Percentiles rank a stretch among this genome's conserved stretches.
Conservation (phyloP, 768 basidiomycete genomes). For the Exsudoporus frostii region DNA sequence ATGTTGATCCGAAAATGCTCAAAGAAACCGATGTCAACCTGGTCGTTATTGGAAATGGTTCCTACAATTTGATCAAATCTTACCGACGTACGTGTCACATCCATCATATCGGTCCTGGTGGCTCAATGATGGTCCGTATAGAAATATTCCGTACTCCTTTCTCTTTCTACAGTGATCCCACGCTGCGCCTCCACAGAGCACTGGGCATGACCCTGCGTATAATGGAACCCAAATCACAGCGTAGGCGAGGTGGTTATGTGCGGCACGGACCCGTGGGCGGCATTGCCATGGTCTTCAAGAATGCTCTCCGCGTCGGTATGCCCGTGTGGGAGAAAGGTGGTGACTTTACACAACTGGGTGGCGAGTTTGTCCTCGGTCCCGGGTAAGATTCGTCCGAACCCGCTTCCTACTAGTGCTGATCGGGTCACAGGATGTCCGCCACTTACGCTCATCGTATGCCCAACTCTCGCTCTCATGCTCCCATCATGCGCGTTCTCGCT, state of each 20-base stretch:
- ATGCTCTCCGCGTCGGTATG: constrained; percentile 72
- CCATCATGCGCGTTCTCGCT: constrained; percentile 64
- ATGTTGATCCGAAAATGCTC: constrained; percentile 46
- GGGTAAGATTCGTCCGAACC: constrained; percentile 45
- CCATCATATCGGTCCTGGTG: not conserved
- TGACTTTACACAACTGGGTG: constrained; percentile 76
- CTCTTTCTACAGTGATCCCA: constrained; percentile 77
- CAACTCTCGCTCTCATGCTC: constrained; percentile 66
- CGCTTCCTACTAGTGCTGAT: not conserved
- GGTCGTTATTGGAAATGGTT: constrained; percentile 77
- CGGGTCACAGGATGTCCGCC: constrained; percentile 50
- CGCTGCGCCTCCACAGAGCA: constrained; percentile 60
- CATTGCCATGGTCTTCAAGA: constrained; percentile 69
- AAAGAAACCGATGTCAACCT: constrained; percentile 52
- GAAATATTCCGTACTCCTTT: constrained; percentile 73
- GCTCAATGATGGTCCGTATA: constrained; percentile 11
- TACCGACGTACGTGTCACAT: constrained; percentile 52
- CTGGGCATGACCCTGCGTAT: constrained; percentile 70
- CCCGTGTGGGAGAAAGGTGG: constrained; percentile 81
- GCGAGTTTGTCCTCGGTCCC: constrained; percentile 79
- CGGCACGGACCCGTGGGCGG: constrained; percentile 64
- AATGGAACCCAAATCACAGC: constrained; percentile 39
- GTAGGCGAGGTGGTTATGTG: constrained; percentile 56
- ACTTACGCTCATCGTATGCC: constrained; percentile 86
- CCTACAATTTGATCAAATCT: constrained; percentile 70